These are phyloP conservation scores for Trichoderma arundinaceum DNA, from an alignment of 2,329 filamentous ascomycete genomes.

Conservation along the genomic window DNA sequence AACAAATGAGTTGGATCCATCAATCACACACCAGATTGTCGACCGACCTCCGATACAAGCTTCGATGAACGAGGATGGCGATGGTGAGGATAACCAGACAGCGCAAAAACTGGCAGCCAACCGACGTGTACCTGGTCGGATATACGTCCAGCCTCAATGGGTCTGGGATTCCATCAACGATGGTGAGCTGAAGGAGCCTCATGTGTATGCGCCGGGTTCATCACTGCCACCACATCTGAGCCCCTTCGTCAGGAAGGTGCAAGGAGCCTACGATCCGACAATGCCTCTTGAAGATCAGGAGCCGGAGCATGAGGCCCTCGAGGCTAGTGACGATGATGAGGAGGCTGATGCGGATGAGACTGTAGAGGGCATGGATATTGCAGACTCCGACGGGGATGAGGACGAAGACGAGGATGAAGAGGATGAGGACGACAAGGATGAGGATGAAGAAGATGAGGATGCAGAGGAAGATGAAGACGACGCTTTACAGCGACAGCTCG, in stretches of 20 bases:
- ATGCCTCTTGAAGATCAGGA: conserved; percentile 86
- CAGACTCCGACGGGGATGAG: conserved; percentile 50
- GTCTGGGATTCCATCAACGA: conserved; percentile 97
- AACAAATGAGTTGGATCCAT: conserved; percentile 81
- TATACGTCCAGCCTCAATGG: conserved; percentile 97
- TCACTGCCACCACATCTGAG: conserved; percentile 92
- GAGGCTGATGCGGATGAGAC: conserved; percentile 55
- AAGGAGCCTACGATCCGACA: conserved; percentile 90
- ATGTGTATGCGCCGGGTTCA: conserved; percentile 88
- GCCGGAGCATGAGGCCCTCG: conserved; percentile 81
- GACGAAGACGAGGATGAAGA: conserved; percentile 73
- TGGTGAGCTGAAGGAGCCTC: conserved; percentile 82
- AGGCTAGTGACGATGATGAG: conserved; percentile 64
- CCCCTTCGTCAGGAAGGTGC: conserved; percentile 87
- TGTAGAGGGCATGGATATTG: conserved; percentile 57
- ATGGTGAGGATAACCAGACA: conserved; percentile 66
- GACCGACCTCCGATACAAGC: conserved; percentile 81
- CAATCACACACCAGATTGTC: conserved; percentile 95
- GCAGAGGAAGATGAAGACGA: conserved; percentile 59
- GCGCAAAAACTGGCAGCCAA: conserved; percentile 64
- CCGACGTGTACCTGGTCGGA: conserved; percentile 84
- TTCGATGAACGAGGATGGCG: conserved; percentile 55
- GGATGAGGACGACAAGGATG: conserved; percentile 56
- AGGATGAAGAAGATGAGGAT: conserved; percentile 50
- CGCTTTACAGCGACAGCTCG: conserved; percentile 77